Percentiles rank a stretch among this genome's conserved stretches.
phyloP scores from a whole-genome alignment of 139 green algal genomes.

The Tetradesmus obliquus region DNA sequence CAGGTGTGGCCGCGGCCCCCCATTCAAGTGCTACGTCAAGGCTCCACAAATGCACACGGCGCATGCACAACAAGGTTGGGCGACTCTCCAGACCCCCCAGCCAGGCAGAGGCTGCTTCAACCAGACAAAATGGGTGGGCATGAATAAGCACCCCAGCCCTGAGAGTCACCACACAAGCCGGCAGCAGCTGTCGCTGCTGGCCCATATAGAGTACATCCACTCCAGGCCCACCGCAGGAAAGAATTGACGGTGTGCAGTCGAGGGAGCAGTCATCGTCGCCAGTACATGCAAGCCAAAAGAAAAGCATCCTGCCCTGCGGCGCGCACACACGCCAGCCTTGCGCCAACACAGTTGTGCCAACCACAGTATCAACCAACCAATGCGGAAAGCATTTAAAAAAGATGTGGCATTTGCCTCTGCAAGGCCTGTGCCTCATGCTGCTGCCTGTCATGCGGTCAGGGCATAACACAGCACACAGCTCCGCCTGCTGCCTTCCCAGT shows the following conservation, averaged over 20 bases:
- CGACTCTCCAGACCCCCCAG: not conserved
- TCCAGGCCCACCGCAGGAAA: not conserved
- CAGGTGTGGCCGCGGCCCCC: not conserved
- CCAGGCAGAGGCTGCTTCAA: not conserved
- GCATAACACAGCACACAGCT: not conserved
- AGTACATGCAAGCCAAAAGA: not conserved
- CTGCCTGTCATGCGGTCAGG: not conserved
- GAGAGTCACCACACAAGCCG: not conserved
- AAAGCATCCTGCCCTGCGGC: not conserved
- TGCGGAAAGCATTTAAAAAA: not conserved
- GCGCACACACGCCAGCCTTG: not conserved
- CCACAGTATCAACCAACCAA: not conserved
- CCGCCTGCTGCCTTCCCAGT: not conserved
- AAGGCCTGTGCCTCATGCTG: not conserved
- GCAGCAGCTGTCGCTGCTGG: not conserved
- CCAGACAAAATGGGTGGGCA: not conserved
- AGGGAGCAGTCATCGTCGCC: not conserved
- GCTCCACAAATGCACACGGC: not conserved
- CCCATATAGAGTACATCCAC: not conserved
- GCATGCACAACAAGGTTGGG: not conserved
- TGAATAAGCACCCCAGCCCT: not conserved
- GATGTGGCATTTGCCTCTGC: not conserved
- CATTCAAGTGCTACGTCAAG: not conserved
- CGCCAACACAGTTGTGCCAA: not conserved
- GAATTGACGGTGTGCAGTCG: not conserved